Evolutionary conservation across 352 stramenopile genomes (phyloP), one percentile per base, ranked within the genome.

Genomic region (Globisporangium megalacanthum): DNA sequence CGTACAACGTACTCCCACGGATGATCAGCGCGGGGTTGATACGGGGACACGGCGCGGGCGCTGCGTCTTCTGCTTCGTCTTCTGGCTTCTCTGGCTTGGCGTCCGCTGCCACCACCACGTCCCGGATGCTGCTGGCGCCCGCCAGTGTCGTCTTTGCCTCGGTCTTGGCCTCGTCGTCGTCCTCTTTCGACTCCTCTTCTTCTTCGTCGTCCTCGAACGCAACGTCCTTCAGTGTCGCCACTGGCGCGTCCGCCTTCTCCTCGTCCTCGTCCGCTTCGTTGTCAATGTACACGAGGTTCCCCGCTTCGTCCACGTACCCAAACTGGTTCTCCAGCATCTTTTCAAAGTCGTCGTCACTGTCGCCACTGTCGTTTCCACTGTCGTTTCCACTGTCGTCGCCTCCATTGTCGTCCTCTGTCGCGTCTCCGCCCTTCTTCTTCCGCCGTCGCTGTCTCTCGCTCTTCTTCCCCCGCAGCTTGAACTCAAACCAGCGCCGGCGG

Each of bases 281-380:
- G 54, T 96, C 92, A 69, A 98, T 89, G 61, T 97, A 98, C 36
- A 98, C 89, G 50, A 98, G 87, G 65, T 98, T 98, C 29, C 95
- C 95, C 60, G 97, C 82, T 20, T 95, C 89, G 56, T 98, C 94
- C 13, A 98, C 89, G 66, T 98, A 98, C 4, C 91, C 89, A 71
- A 98, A 98, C 83, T 98, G 94, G 56, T 97, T 96, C 49, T 91
- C 79, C 25, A 91, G 60, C 86, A 83, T 88, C 62, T 75, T 73
- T 55, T 82, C 87, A 62, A 84, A 83, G 54, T 95, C 83, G 49
- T 95, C 88, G 41, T 95, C 73, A 11, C 89, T 70, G 17, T 88
- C 83, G 52, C 86, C 25, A 29, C 25, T 29, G 35, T 39, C 35
- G 35, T 3, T 8, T 2, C 10, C 35, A 39, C 35, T 39, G 1